Evolutionary conservation across 208 protist genomes (phyloP), one percentile per base, ranked within the genome.

Genomic region (Leishmania gerbilli): DNA sequence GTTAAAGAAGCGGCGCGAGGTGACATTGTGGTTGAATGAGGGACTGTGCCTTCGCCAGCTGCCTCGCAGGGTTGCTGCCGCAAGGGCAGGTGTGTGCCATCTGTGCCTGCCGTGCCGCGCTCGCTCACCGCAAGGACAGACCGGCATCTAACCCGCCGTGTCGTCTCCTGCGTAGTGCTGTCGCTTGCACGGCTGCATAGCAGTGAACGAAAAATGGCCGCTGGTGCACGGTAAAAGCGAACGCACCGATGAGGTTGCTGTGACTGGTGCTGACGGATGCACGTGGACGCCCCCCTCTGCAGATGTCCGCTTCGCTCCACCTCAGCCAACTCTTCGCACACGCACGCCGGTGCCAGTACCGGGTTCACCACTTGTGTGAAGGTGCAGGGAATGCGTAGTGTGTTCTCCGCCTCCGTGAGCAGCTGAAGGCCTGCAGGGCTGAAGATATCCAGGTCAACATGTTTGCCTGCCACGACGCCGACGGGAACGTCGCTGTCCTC

Each of bases 311-410:
- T 72, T 1, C 37, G 42, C 82, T 92, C 88, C 45, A 95, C 79
- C 55, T 81, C 87, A 5, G 85, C 81, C 71, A 97, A 79, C 85
- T 97, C 93, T 40, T 53, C 72, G 11, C 65, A 75, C 67, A 97
- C 89, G 67, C 79, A 79, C 62, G 27, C 80, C 31, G 91, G 87
- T 21, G 92, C 85, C 24, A 89, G 60, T n/a, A 80, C 80, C 1
- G 90, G 93, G 71, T 95, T 89, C n/a, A 91, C 67, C 27, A 89
- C 90, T 65, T 90, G 88, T 24, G 91, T 93, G 71, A 97, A 95
- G 42, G 91, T 91, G 79, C 93, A 97, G 11, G 79, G 79, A 21
- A 90, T 77, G 31, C 89, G 88, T 71, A 96, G 86, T 51, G 81
- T 67, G 37, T 74, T 76, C 62, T 89, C 84, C 31, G 86, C 88